phyloP scores from a whole-genome alignment of 2,329 filamentous ascomycete species.

The Chaetothyriales sp. region DNA sequence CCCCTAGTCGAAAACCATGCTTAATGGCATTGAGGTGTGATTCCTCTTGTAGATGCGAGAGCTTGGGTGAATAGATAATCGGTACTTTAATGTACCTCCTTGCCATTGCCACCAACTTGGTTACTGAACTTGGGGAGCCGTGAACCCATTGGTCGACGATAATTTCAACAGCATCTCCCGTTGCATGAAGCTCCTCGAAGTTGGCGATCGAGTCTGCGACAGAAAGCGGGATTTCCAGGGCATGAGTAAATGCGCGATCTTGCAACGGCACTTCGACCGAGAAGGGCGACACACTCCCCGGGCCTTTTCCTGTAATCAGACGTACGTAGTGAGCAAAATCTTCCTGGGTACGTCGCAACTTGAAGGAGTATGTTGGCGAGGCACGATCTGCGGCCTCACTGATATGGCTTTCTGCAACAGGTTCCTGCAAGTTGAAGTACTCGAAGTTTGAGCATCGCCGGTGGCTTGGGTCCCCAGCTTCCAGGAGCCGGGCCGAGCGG shows the following conservation, averaged over 20 bases:
- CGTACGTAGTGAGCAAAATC: slow-evolving; percentile 47
- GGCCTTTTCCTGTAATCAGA: slow-evolving; percentile 39
- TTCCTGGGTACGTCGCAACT: slow-evolving; percentile 39
- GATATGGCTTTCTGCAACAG: slow-evolving; percentile 24
- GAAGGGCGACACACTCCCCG: slow-evolving; percentile 45
- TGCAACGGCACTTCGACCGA: slow-evolving; percentile 46
- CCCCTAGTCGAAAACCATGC: slow-evolving; percentile 26
- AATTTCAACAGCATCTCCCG: slow-evolving; percentile 45
- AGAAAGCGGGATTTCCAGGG: slow-evolving; percentile 26
- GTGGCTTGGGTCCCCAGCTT: slow-evolving; percentile 31
- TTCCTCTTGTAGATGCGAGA: slow-evolving; percentile 20
- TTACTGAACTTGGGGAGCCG: slow-evolving; percentile 35
- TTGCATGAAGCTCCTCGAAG: slow-evolving; percentile 40
- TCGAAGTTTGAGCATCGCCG: slow-evolving; percentile 33
- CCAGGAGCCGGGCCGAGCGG: slow-evolving; percentile 28
- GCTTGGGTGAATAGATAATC: slow-evolving; percentile 39
- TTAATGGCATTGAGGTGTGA: slow-evolving; percentile 17
- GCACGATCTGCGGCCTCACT: slow-evolving; percentile 26
- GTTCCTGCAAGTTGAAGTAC: slow-evolving; percentile 35
- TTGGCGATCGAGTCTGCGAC: slow-evolving; percentile 25
- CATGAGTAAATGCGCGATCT: slow-evolving; percentile 34
- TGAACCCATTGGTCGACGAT: slow-evolving; percentile 44
- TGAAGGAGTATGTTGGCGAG: slow-evolving; percentile 33
- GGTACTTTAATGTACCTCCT: slow-evolving; percentile 42
- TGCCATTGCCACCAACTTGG: slow-evolving; percentile 42